Percentiles rank a stretch among this genome's conserved stretches.
Conservation (phyloP, 768 basidiomycete species). For the Goffeauzyma gilvescens region DNA sequence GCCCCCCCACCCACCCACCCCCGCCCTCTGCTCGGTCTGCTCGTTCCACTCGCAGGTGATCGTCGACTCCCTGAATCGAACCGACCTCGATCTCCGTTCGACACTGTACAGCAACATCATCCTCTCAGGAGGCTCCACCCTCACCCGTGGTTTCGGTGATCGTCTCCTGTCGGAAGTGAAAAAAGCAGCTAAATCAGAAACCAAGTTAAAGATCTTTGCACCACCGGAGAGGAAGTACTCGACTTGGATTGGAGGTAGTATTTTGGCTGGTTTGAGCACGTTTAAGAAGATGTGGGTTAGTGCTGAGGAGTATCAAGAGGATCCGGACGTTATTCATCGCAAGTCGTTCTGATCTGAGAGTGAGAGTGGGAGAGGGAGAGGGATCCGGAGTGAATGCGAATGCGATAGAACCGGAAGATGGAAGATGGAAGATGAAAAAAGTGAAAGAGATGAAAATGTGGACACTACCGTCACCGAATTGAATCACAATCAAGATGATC, state of each 20-base stretch:
- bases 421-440: too few relatives aligned
- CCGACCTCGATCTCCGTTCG: constrained; percentile 89
- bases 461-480: too few relatives aligned
- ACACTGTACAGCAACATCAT: constrained; percentile 91
- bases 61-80: constrained; percentile 90
- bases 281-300: constrained; percentile 99
- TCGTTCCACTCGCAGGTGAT: constrained; percentile 54
- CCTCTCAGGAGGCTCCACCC: constrained; percentile 83
- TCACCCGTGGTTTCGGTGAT: constrained; percentile 92
- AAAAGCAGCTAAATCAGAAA: constrained; percentile 73
- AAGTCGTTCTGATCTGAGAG: constrained; percentile 48
- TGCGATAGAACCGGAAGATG: too few relatives aligned
- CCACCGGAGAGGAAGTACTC: constrained; percentile 83
- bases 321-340: constrained; percentile 95
- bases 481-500: too few relatives aligned
- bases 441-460: too few relatives aligned
- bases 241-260: constrained; percentile 59
- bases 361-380: too few relatives aligned
- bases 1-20: too few relatives aligned
- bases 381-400: too few relatives aligned
- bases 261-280: constrained; percentile 81
- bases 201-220: constrained; percentile 97
- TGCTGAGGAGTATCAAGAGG: constrained; percentile 97
- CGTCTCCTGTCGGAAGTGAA: constrained; percentile 90
- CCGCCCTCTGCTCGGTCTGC: too few relatives aligned